These are phyloP conservation scores for Hypoxylon sp. DNA, from an alignment of 2,329 filamentous ascomycete species.

Conservation along the genomic window DNA sequence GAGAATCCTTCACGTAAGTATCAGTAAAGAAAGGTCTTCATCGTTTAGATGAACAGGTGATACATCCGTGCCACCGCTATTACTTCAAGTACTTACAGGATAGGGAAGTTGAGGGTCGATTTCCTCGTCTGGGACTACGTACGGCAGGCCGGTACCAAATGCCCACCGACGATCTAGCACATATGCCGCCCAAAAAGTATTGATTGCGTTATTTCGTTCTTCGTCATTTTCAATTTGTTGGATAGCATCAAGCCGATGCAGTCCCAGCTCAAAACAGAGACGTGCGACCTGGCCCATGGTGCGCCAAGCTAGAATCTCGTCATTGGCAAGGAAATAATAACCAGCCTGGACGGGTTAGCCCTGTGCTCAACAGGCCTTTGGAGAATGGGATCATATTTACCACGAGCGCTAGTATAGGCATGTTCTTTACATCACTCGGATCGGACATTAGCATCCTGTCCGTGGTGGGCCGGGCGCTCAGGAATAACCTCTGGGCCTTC, in stretches of 20 bases:
- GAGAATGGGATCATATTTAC: slow-evolving; percentile 25
- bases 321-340: slow-evolving; percentile 86
- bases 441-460: slow-evolving; percentile 71
- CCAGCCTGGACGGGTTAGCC: slow-evolving; percentile 52
- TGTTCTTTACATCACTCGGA: slow-evolving; percentile 54
- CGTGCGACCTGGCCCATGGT: slow-evolving; percentile 84
- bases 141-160: slow-evolving; percentile 88
- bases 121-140: slow-evolving; percentile 84
- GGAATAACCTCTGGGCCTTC: slow-evolving; percentile 75
- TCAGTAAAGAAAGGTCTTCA: slow-evolving; percentile 28
- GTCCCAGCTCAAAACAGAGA: slow-evolving; percentile 80
- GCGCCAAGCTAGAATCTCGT: slow-evolving; percentile 87
- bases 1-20: slow-evolving; percentile 53
- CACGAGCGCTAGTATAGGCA: slow-evolving; percentile 61
- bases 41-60: not conserved
- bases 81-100: slow-evolving; percentile 68
- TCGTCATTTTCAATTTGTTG: slow-evolving; percentile 72
- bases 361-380: not conserved
- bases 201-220: slow-evolving; percentile 72
- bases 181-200: slow-evolving; percentile 87
- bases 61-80: not conserved
- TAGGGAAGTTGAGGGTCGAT: slow-evolving; percentile 82
- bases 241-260: slow-evolving; percentile 82
- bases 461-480: slow-evolving; percentile 75
- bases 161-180: slow-evolving; percentile 88